Percentiles rank a stretch among this genome's conserved stretches.
Evolutionary conservation across 2,329 filamentous ascomycete species (phyloP).

Genomic region (Aspergillus caelatus): DNA sequence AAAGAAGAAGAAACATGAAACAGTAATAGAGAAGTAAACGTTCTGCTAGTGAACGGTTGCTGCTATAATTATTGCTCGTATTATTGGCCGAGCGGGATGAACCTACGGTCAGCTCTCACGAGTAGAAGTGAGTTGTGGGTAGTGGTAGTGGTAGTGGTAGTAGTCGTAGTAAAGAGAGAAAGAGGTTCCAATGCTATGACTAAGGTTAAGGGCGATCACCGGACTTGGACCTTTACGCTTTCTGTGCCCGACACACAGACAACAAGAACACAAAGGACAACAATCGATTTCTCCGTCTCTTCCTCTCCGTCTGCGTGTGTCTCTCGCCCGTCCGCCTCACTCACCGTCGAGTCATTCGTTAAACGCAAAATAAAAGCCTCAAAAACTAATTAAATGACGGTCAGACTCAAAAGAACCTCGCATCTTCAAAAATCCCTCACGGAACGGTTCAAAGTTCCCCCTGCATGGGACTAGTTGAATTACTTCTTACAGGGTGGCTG

Average conservation of each 20-base stretch:
- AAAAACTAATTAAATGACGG: neutral
- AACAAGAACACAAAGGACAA: neutral
- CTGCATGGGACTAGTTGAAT: neutral
- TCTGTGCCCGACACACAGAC: slow-evolving; percentile 2
- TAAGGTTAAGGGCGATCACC: neutral
- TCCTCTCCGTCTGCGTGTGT: neutral
- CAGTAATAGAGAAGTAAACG: neutral
- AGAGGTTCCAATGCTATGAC: neutral
- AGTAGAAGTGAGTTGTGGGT: too few relatives aligned
- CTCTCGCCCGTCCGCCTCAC: neutral
- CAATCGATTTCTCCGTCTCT: neutral
- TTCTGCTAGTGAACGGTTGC: too few relatives aligned
- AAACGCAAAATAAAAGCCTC: neutral
- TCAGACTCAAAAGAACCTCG: slow-evolving; percentile 1
- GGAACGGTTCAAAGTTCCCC: neutral
- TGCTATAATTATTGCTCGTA: neutral
- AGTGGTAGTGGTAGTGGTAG: too few relatives aligned
- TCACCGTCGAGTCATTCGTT: neutral
- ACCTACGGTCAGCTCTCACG: neutral
- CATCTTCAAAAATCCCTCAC: neutral
- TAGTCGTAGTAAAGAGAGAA: too few relatives aligned
- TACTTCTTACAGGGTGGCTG: neutral
- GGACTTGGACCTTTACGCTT: neutral
- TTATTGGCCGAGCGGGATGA: neutral
- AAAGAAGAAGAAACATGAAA: neutral